Conservation (phyloP, 129 eudicot genomes). For the Flaveria trinervia region DNA sequence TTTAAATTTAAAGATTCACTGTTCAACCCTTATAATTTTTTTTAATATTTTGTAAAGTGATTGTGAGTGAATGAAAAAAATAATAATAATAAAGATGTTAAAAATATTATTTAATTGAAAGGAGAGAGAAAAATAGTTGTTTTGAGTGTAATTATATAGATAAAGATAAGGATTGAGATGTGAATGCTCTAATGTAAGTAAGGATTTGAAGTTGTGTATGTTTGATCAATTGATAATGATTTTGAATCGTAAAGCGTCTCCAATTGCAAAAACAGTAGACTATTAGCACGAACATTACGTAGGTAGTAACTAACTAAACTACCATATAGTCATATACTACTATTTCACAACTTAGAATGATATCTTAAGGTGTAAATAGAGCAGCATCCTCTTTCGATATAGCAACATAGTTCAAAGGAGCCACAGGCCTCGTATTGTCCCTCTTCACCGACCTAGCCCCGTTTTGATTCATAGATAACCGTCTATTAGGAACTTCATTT, state of each 20-base stretch:
- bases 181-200: neutral
- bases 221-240: constrained; percentile 15
- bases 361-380: constrained; percentile 5
- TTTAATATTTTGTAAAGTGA: too few species aligned
- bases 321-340: constrained; percentile 4
- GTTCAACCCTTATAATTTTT: too few species aligned
- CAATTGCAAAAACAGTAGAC: neutral
- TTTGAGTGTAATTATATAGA: too few species aligned
- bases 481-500: constrained; percentile 58
- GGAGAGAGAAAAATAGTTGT: too few species aligned
- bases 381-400: constrained; percentile 68
- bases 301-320: constrained; percentile 23
- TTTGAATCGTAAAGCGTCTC: neutral
- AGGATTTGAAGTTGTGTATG: neutral
- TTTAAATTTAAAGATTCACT: too few species aligned
- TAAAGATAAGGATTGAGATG: too few species aligned
- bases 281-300: neutral
- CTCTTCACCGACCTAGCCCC: constrained; percentile 54
- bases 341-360: neutral
- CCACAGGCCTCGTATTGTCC: constrained; percentile 61
- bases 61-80: too few species aligned
- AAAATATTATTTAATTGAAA: too few species aligned
- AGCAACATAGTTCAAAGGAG: constrained; percentile 82
- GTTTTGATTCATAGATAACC: constrained; percentile 70
- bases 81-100: too few species aligned